Evolutionary conservation across 164 flowering plant genomes (phyloP), one percentile per base, ranked within the genome.

Genomic region (Vitis labrusca): DNA sequence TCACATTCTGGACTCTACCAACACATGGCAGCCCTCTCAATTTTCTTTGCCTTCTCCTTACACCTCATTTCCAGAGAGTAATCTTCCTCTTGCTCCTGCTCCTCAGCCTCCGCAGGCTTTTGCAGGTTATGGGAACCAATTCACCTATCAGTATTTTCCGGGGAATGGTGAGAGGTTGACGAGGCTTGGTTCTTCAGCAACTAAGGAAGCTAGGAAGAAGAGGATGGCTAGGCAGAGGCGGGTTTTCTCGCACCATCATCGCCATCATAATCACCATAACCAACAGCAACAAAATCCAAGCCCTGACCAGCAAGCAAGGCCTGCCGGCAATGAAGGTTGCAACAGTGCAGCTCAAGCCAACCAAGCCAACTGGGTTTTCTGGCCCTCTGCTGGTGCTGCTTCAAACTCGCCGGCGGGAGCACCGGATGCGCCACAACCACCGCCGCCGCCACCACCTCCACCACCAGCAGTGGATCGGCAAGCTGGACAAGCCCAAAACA

Each of bases 121-220:
- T 37, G 67, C 73, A 0, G 79, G 77, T 0, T 84, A 77, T 54
- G 76, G 70, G 8, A 78, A 72, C 19, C 83, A 75, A 8, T 80
- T 77, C 50, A 78, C 85, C 9, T 78, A 74, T 61, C 87, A 76
- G 50, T 54, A 77, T 67, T 74, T 59, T 23, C 79, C 67, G 6
- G 83, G 79, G 3, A 69, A 65, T 14, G 86, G 81, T 3, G 89
- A 86, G 37, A 52, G 75, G 56, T 58, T 83, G 55, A 69, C 73
- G 71, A 84, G 85, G 71, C 64, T 85, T 52, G 95, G 91, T 2
- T 71, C 98, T 1, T 89, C 90, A 3, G 97, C 97, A 0, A 93
- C 98, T 0, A 91, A 89, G 63, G 98, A 93, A 62, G 98, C 98
- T 1, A 84, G 98, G 82, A 91, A 91, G 88, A 93, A 93, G 80